These are phyloP conservation scores for Kwoniella mangroviensis DNA, from an alignment of 768 basidiomycete genomes.

Conservation along the genomic window DNA sequence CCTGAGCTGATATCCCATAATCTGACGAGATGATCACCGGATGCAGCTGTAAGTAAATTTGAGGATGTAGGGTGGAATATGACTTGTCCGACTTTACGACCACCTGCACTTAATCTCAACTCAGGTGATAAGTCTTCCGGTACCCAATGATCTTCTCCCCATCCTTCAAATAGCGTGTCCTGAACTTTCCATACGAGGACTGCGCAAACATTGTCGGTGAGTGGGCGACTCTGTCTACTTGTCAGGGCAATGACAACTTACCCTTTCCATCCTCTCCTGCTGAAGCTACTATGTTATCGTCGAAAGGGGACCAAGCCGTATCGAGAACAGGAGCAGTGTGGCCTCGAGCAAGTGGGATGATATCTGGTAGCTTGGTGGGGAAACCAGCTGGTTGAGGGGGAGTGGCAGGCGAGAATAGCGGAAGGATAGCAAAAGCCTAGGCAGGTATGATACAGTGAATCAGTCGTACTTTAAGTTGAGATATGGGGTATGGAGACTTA, in stretches of 20 bases:
- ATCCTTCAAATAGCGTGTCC: slow-evolving; percentile 75
- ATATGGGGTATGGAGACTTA: no score
- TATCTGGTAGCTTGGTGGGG: slow-evolving; percentile 84
- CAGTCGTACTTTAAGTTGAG: neutral
- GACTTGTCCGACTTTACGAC: slow-evolving; percentile 89
- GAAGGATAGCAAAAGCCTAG: slow-evolving; percentile 88
- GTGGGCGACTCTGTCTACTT: neutral
- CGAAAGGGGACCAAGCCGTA: slow-evolving; percentile 94
- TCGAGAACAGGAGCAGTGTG: slow-evolving; percentile 68
- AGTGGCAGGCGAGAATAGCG: slow-evolving; percentile 66
- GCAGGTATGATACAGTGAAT: neutral
- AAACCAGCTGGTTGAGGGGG: slow-evolving; percentile 65
- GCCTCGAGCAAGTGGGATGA: slow-evolving; percentile 85
- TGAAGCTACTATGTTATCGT: slow-evolving; percentile 86
- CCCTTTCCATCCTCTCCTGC: slow-evolving; percentile 91
- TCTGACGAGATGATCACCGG: slow-evolving; percentile 84
- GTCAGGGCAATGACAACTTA: slow-evolving; percentile 18
- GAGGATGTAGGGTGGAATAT: slow-evolving; percentile 89
- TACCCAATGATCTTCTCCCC: slow-evolving; percentile 81
- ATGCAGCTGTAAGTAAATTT: slow-evolving; percentile 76
- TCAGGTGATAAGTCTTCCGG: slow-evolving; percentile 81
- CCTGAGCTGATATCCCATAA: slow-evolving; percentile 84
- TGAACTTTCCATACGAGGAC: slow-evolving; percentile 86
- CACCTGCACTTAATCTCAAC: slow-evolving; percentile 52
- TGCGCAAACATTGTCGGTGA: neutral